Evolutionary conservation across 2,329 filamentous ascomycete genomes (phyloP).

Genomic region (Ophiostoma angusticollis): DNA sequence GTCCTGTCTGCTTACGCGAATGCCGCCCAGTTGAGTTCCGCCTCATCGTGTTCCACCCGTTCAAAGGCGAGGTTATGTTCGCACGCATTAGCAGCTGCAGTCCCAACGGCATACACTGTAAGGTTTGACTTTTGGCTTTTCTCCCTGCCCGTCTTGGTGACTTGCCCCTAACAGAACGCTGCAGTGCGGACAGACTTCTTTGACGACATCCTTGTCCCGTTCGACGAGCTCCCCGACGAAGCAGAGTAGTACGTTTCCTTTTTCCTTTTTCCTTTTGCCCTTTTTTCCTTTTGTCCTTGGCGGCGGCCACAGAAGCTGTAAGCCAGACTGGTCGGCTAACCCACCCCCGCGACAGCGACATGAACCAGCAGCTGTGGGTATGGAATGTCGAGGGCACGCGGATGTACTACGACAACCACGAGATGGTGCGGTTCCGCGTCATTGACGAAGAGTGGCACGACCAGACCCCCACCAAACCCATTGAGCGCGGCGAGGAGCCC

Average conservation of each 20-base stretch:
- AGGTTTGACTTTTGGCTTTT: neutral
- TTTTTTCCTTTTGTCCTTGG: too few species aligned
- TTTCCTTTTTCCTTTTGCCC: too few species aligned
- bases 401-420: slow-evolving; percentile 81
- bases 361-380: slow-evolving; percentile 67
- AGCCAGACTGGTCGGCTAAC: too few species aligned
- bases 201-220: slow-evolving; percentile 75
- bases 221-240: slow-evolving; percentile 60
- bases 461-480: slow-evolving; percentile 59
- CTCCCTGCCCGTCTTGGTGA: too few species aligned
- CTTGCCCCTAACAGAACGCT: too few species aligned
- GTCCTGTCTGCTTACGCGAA: neutral
- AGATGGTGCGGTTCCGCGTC: slow-evolving; percentile 76
- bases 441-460: slow-evolving; percentile 87
- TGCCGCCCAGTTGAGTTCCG: slow-evolving; percentile 66
- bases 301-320: too few species aligned
- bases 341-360: slow-evolving; percentile 43
- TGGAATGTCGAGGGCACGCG: slow-evolving; percentile 65
- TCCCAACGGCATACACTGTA: slow-evolving; percentile 16
- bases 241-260: slow-evolving; percentile 53
- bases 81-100: slow-evolving; percentile 65
- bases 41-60: slow-evolving; percentile 85
- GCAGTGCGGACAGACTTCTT: slow-evolving; percentile 82
- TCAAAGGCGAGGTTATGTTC: slow-evolving; percentile 84
- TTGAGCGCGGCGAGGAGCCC: slow-evolving; percentile 46